Conservation (phyloP, 1,284 basidiomycete species). For the Apiotrichum gamsii region DNA sequence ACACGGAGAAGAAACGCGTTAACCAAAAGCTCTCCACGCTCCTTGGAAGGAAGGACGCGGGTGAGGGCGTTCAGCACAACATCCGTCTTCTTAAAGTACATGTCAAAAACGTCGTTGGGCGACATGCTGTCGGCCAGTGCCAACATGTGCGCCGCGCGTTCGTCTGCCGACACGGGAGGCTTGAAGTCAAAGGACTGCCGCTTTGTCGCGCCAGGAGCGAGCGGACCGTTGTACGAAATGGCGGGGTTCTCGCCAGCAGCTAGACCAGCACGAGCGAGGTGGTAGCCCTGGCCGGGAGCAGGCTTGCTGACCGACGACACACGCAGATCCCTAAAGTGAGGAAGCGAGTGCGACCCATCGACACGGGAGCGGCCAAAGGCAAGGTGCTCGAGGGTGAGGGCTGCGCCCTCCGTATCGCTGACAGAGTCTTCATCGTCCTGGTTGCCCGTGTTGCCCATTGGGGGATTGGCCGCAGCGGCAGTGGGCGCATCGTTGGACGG, state of each 20-base stretch:
- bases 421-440: constrained; percentile 24
- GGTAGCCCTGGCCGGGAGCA: constrained; percentile 38
- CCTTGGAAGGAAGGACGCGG: constrained; percentile 38
- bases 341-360: constrained; percentile 36
- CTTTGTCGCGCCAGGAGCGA: not conserved
- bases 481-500: not conserved
- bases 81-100: constrained; percentile 42
- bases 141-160: constrained; percentile 28
- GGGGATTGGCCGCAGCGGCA: not conserved
- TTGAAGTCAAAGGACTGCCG: not conserved
- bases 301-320: constrained; percentile 24
- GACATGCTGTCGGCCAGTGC: constrained; percentile 39
- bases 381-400: constrained; percentile 46
- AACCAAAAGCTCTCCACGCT: constrained; percentile 43
- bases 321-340: constrained; percentile 27
- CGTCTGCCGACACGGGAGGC: constrained; percentile 17
- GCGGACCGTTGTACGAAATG: not conserved
- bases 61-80: constrained; percentile 41
- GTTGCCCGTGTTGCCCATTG: constrained; percentile 4
- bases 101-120: constrained; percentile 41
- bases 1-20: constrained; percentile 43
- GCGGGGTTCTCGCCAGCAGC: constrained; percentile 5
- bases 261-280: constrained; percentile 24
- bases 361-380: constrained; percentile 44
- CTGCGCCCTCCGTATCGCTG: constrained; percentile 48